Evolutionary conservation across 495 filamentous ascomycete genomes (phyloP).

Genomic region (Talaromyces proteolyticus): DNA sequence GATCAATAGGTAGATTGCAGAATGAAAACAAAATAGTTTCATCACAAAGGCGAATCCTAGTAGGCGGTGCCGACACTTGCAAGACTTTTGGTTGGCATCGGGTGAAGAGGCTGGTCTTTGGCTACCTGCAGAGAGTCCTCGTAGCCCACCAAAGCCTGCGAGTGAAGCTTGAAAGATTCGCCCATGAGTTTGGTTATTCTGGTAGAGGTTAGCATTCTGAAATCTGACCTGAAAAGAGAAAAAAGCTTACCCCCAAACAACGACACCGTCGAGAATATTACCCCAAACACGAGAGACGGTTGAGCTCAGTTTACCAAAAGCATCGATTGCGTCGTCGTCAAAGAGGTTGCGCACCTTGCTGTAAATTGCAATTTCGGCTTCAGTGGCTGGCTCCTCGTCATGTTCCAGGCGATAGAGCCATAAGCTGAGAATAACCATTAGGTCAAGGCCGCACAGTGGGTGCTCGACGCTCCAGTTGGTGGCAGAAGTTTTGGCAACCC

Average conservation of each 20-base stretch:
- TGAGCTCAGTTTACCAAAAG: conserved; percentile 80
- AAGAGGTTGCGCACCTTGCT: conserved; percentile 91
- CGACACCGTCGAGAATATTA: conserved; percentile 96
- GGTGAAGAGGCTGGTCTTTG: conserved; percentile 42
- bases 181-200: conserved; percentile 98
- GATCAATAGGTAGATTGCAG: not conserved
- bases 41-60: conserved; percentile 13
- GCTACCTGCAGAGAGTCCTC: conserved; percentile 61
- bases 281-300: conserved; percentile 95
- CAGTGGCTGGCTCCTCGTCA: conserved; percentile 88
- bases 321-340: conserved; percentile 79
- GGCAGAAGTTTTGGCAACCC: conserved; percentile 93
- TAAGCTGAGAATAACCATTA: conserved; percentile 97
- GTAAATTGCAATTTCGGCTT: conserved; percentile 91
- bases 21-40: not conserved
- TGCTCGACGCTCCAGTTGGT: conserved; percentile 99
- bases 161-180: conserved; percentile 95
- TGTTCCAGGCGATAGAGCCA: conserved; percentile 99
- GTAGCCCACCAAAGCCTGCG: conserved; percentile 88
- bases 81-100: conserved; percentile 40
- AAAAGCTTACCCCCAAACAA: conserved; percentile 86
- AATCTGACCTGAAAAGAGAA: conserved; percentile 7
- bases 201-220: conserved; percentile 38
- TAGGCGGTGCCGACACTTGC: conserved; percentile 44
- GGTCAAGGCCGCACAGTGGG: conserved; percentile 90